phyloP scores from a whole-genome alignment of 768 basidiomycete species.

The Boletales sp. region DNA sequence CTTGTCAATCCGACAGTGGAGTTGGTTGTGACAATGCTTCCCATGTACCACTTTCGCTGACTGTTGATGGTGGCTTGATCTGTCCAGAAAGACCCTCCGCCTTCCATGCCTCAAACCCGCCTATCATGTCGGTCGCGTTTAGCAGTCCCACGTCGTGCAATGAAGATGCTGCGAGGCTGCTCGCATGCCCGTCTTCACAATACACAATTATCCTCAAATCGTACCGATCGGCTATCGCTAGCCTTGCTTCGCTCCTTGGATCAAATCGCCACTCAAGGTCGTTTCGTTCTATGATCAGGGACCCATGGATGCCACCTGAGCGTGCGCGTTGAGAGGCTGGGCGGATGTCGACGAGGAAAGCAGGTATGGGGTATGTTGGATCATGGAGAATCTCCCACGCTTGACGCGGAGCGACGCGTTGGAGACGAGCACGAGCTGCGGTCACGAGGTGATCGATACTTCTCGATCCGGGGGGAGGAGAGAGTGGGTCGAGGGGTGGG shows the following conservation, averaged over 20 bases:
- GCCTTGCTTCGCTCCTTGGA: constrained; percentile 54
- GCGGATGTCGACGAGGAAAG: constrained; percentile 76
- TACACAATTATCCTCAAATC: constrained; percentile 73
- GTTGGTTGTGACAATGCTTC: constrained; percentile 28
- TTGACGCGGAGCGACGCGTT: constrained; percentile 57
- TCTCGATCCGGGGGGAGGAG: constrained; percentile 62
- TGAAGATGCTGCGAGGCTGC: constrained; percentile 67
- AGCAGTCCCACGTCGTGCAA: constrained; percentile 67
- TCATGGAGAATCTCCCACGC: constrained; percentile 60
- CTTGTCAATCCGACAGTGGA: constrained; percentile 19
- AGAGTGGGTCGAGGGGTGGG: constrained; percentile 55
- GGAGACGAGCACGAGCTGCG: constrained; percentile 57
- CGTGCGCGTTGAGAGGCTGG: constrained; percentile 54
- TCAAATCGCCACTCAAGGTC: constrained; percentile 80
- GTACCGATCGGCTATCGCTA: constrained; percentile 69
- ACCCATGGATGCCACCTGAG: constrained; percentile 60
- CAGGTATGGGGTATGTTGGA: constrained; percentile 52
- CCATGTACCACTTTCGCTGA: constrained; percentile 29
- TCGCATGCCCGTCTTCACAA: constrained; percentile 70
- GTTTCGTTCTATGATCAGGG: constrained; percentile 73
- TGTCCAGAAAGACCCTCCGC: constrained; percentile 61
- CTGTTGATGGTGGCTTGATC: constrained; percentile 29
- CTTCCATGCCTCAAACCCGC: constrained; percentile 72
- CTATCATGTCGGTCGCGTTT: constrained; percentile 75
- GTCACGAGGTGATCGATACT: constrained; percentile 55